Evolutionary conservation across 1,284 basidiomycete species (phyloP), one percentile per base, ranked within the genome.

Genomic region (Microbotryomycetes sp.): DNA sequence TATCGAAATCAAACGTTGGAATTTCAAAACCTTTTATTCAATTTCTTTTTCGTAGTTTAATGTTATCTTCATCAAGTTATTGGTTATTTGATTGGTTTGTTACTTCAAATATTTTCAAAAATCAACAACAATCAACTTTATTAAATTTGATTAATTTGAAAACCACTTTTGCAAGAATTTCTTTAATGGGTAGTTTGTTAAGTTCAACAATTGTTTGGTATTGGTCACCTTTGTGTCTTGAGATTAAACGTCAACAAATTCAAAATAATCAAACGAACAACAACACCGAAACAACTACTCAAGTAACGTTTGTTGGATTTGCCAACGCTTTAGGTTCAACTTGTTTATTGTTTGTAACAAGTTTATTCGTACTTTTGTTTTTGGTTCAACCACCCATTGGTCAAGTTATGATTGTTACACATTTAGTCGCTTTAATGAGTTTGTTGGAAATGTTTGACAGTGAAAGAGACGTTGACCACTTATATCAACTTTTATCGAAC

Each of bases 321-420:
- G 88, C 88, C 0, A 97, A 98, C 75, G 84, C 88, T 0, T 90
- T 87, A 69, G 96, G 92, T 3, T 85, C 91, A 22, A 84, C 87
- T 0, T 96, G 92, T 75, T 77, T 93, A 56, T 78, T 97, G 50
- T 88, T 96, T 72, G 84, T 87, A 80, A 80, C 82, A 22, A 80
- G 88, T 29, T 76, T 81, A 47, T 82, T 93, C 54, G 78, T 81
- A 15, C 59, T 87, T 26, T 66, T 81, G 46, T 92, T 86, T 76
- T 75, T 85, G 31, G 79, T 84, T 6, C 84, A 82, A 12, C 90
- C 92, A 69, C 82, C 92, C 1, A 85, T 86, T 0, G 92, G 88
- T 0, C 94, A 97, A 74, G 63, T 96, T 25, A 81, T 86, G 2
- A 78, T 96, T 48, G 82, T 80, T 0, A 78, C 87, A 0, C 79